These are phyloP conservation scores for Pezicula radicicola DNA, from an alignment of 2,329 filamentous ascomycete species.

Conservation along the genomic window DNA sequence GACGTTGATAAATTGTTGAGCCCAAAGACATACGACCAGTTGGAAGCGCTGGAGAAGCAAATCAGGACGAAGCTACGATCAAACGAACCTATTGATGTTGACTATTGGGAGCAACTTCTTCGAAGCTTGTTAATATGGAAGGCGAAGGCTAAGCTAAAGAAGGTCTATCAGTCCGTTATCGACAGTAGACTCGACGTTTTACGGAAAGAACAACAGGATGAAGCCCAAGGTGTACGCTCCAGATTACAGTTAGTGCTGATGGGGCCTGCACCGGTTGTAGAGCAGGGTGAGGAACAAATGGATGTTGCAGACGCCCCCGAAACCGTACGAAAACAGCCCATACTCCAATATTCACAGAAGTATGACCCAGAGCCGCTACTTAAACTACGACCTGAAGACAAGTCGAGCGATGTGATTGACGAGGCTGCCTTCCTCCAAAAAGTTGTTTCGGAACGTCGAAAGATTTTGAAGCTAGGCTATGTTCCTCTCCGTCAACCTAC, in stretches of 20 bases:
- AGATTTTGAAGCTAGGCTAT: constrained; percentile 62
- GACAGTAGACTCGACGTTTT: constrained; percentile 65
- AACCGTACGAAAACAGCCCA: constrained; percentile 20
- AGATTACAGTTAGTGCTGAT: constrained; percentile 50
- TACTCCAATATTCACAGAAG: constrained; percentile 35
- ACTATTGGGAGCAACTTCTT: constrained; percentile 95
- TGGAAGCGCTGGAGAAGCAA: constrained; percentile 83
- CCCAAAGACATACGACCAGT: constrained; percentile 81
- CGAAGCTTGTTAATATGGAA: constrained; percentile 86
- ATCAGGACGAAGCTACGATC: constrained; percentile 83
- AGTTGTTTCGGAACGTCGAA: constrained; percentile 56
- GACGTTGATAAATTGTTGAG: constrained; percentile 86
- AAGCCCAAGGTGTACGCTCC: constrained; percentile 53
- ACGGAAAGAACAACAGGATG: constrained; percentile 63
- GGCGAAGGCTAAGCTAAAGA: constrained; percentile 78
- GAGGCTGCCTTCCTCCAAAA: constrained; percentile 56
- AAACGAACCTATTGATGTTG: constrained; percentile 83
- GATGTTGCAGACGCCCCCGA: constrained; percentile 11
- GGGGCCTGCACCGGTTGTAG: constrained; percentile 24
- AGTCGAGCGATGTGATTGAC: constrained; percentile 52
- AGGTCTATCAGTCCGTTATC: constrained; percentile 73
- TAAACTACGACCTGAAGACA: constrained; percentile 62
- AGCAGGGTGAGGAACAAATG: constrained; percentile 18
- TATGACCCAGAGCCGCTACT: constrained; percentile 66
- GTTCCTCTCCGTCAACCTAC: constrained; percentile 54